A percentile compares a stretch with the other conserved stretches of the same genome.
Conservation (phyloP, 2,329 filamentous ascomycete genomes). For the Zarea fungicola region DNA sequence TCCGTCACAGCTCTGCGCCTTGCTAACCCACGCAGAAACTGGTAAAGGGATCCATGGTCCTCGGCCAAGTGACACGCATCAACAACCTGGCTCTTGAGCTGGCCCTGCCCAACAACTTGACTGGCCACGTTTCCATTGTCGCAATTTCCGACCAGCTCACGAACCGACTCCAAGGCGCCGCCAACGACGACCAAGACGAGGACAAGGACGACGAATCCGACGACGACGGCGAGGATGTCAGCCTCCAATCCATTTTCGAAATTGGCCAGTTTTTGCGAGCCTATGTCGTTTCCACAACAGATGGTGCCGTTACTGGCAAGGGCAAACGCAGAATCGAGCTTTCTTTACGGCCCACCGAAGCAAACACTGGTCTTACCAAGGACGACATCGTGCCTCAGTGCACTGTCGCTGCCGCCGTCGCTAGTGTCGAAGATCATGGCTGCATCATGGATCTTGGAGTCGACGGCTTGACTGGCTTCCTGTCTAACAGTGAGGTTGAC, state of each 20-base stretch:
- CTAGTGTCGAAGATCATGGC: constrained; percentile 93
- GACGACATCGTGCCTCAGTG: constrained; percentile 69
- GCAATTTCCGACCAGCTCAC: constrained; percentile 80
- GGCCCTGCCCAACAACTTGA: constrained; percentile 86
- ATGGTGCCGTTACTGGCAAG: constrained; percentile 57
- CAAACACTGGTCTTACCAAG: constrained; percentile 69
- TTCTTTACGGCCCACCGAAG: constrained; percentile 70
- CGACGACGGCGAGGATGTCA: constrained; percentile 56
- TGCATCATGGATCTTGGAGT: constrained; percentile 89
- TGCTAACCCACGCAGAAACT: constrained; percentile 55
- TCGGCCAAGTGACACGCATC: constrained; percentile 81
- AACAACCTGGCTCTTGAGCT: constrained; percentile 73
- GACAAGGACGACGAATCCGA: constrained; percentile 49
- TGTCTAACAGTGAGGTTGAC: constrained; percentile 78
- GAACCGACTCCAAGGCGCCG: constrained; percentile 65
- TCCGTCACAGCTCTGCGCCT: constrained; percentile 8
- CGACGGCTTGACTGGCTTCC: constrained; percentile 69
- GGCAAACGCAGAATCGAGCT: constrained; percentile 80
- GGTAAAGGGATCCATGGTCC: constrained; percentile 76
- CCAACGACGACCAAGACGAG: constrained; percentile 45
- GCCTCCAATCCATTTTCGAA: constrained; percentile 69
- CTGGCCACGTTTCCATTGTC: constrained; percentile 85
- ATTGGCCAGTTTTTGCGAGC: constrained; percentile 85
- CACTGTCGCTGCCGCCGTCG: constrained; percentile 80
- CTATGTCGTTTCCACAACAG: constrained; percentile 72